These are phyloP conservation scores for Thalia dealbata DNA, from an alignment of 176 grass and related monocot genomes.

Conservation along the genomic window DNA sequence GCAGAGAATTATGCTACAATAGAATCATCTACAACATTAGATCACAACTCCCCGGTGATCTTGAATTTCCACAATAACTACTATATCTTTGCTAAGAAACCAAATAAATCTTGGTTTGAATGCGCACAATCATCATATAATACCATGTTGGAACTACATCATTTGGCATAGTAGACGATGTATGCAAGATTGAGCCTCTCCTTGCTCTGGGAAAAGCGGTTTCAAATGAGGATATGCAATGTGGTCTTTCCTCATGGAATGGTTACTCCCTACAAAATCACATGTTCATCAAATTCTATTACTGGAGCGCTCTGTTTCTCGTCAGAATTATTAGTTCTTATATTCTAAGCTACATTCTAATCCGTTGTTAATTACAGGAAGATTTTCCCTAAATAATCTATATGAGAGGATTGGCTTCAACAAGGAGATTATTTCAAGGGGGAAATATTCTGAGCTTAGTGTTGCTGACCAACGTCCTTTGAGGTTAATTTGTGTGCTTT, in stretches of 20 bases:
- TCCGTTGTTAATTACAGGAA: constrained; percentile 42
- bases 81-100: neutral
- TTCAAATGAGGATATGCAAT: too few relatives aligned
- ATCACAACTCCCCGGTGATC: neutral
- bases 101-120: neutral
- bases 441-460: constrained; percentile 76
- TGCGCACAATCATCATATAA: neutral
- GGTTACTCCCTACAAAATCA: neutral
- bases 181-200: neutral
- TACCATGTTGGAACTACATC: neutral
- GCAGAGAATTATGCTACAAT: neutral
- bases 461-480: constrained; percentile 73
- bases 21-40: neutral
- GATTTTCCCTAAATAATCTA: constrained; percentile 76
- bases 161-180: neutral
- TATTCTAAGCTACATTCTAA: neutral
- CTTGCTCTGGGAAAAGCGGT: too few relatives aligned
- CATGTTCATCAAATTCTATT: neutral
- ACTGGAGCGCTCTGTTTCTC: neutral
- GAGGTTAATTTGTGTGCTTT: constrained; percentile 32
- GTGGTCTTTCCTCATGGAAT: neutral
- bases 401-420: constrained; percentile 90
- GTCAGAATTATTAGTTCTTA: neutral
- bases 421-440: constrained; percentile 88
- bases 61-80: neutral